Evolutionary conservation across 75 land plant genomes (phyloP), one percentile per base, ranked within the genome.

Genomic region (Chamaecyparis obtusa): DNA sequence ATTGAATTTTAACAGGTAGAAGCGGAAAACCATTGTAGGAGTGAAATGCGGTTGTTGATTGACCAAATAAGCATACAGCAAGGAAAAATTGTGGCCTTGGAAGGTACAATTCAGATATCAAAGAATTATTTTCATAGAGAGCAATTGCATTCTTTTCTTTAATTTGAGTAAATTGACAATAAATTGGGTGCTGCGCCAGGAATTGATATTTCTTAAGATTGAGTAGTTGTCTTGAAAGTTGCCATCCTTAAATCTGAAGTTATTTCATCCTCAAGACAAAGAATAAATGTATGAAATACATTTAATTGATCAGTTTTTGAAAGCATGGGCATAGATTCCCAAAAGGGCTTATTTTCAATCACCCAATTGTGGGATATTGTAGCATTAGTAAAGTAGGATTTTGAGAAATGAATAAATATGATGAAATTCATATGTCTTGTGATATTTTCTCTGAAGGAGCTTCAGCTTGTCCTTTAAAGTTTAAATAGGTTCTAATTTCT

Each of bases 61-160:
- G 99, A 96, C 91, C 96, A 98, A 86, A 96, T 95, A 84, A 98
- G 98, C 82, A 88, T 90, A 77, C 99, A 98, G 79, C 97, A 93
- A 88, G 98, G 92, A 46, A 89, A 86, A 49, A 91, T 98, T 86
- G 91, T 93, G 17, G 89, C 95, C 85, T 85, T 96, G 60, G 97
- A 98, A 95, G 97, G 97, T 95, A 36, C 27, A 69, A 8, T 41
- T 19, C 30, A 72, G 49, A 72, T 86, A 36, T 48, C 33, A 8
- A 54, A 87, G 74, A 16, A 83, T 49, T 84, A 37, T 48, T 88
- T 88, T 88, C 60, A 39, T 8, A 24, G 46, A 81, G 48, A 46
- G 46, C 6, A 2, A 48, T 81, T 81, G n/a, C 41, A 46, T 43
- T 81, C 46, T 43, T 81, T 81, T 27, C 83, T 81, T 27, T 24